Evolutionary conservation across 257 asterid genomes (phyloP), one percentile per base, ranked within the genome.

Genomic region (Nemophila menziesii): DNA sequence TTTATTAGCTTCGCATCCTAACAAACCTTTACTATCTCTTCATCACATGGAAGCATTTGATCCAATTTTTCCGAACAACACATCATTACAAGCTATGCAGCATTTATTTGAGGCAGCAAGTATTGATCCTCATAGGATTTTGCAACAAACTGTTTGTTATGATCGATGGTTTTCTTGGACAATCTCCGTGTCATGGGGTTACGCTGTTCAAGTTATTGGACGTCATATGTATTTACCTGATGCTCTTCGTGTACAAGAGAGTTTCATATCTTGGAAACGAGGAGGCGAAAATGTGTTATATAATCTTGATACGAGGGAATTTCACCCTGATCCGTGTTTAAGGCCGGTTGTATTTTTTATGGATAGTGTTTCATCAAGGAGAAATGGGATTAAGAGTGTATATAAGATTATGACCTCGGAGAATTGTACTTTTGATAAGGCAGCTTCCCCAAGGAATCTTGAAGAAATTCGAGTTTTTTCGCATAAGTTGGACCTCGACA

Each of bases 151-250:
- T 0, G 80, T 86, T 1, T 86, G 97, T 72, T 86, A 79, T 1
- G 92, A 82, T 22, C 49, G 65, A 39, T 68, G 75, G 92, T 74
- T 70, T 46, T 79, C 82, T 11, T 79, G 87, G 94, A 77, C 94
- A 0, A 44, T 86, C 29, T 86, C 94, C 0, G 66, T 79, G 12
- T 82, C 97, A 0, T 86, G 97, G 97, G 94, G 93, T 34, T 79
- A 82, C 15, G 93, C 82, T 1, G 80, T 82, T 24, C 93, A 82
- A 51, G 40, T 86, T 20, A 66, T 72, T 42, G 78, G 69, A 0
- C 67, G 11, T 44, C 53, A 74, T 20, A 63, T 72, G 13, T 52
- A 42, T 51, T 60, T 86, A 24, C 70, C 66, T 0, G 86, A 74
- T 14, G 84, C 64, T 7, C 29, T 82, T 16, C 79, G 90, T 0